Base-by-base conservation (phyloP, 352 stramenopile genomes). In the Globisporangium canariense region DNA sequence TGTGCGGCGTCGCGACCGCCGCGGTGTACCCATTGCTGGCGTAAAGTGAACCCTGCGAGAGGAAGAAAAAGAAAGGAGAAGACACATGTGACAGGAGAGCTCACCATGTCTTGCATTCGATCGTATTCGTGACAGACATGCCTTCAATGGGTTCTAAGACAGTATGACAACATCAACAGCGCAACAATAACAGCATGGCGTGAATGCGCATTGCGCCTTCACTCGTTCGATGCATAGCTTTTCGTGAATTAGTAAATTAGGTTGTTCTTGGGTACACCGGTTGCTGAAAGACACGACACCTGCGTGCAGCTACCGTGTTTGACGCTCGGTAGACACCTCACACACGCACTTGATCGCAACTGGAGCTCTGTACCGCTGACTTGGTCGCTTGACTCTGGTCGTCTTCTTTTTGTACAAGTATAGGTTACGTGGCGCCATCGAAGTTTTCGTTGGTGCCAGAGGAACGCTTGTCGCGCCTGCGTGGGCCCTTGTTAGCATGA, bases 1-100 rank as follows among this genome's bases (percentile, higher is more conserved):
- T 97, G 5, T 99, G 97, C 69, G 96, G 97, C 20, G 94, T 99
- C 50, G 86, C 97, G 49, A 98, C 88, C 0, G 75, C 82, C 18
- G 84, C 91, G 0, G 93, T 78, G 13, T 97, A 96, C 66, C 88
- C 88, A 13, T 65, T 94, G 49, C 73, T 97, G 55, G 77, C 64
- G 30, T 71, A 85, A 36, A 32, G 51, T 36, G 32, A 36, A 8
- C 32, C 32, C 2, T 36, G 32, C 32, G 32, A 36, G 32, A 8
- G 32, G 7, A 36, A 36, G 32, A 36, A 36, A 36, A 36, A 36
- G 32, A 36, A 41, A 20, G 43, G 5, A 49, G n/a, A 22, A n/a
- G 4, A 22, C 16, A 49, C 4, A 20, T 20, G 14, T 20, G 16
- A 49, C 14, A 49, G 0, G 43, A 49, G 36, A 18, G 7, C 2